Base-by-base conservation (phyloP, 1,284 basidiomycete species). In the Puccinia triticina region DNA sequence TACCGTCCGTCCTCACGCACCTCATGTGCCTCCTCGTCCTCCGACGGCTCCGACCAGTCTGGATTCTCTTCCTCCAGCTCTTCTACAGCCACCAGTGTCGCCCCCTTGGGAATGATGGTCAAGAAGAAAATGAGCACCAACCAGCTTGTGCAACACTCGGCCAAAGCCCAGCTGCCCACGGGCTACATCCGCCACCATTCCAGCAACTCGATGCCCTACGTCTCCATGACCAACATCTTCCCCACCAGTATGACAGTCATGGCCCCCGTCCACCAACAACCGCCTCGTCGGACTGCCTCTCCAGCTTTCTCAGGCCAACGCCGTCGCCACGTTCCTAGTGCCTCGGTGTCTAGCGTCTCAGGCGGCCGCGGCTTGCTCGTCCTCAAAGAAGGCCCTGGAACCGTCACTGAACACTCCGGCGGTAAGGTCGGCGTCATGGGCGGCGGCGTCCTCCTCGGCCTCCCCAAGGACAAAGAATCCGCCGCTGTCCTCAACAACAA, bases 371-470 rank as follows among this genome's bases (percentile, higher is more conserved):
- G 71, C 18, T 50, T 73, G 18, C 64, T 78, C 40, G 77, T 78
- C 5, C 48, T 78, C 40, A 78, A 78, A 43, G 77, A 69, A 53
- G 77, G 77, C 16, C 77, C 84, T 10, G 83, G 83, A 2, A 83
- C 82, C 34, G 83, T 85, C 40, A 85, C 84, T n/a, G 86, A 86
- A 64, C 85, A 86, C 76, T 85, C 85, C 55, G 85, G 85, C 53
- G 86, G 86, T 21, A 85, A 85, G 71, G 86, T 86, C 66, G 86
- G 85, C 50, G 86, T 86, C 10, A 84, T 86, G 34, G 85, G 85
- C 40, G 86, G 86, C n/a, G 86, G 86, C 23, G 85, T 86, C 43
- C 71, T 86, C n/a, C 84, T 86, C 46, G 86, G 86, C 12, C 83
- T 84, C 11, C 77, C 77, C 1, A 78, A 78, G n/a, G 64, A 64